Percentiles rank a stretch among this genome's conserved stretches.
Evolutionary conservation across 202 grass and related monocot species (phyloP).

Genomic region (Setaria viridis): DNA sequence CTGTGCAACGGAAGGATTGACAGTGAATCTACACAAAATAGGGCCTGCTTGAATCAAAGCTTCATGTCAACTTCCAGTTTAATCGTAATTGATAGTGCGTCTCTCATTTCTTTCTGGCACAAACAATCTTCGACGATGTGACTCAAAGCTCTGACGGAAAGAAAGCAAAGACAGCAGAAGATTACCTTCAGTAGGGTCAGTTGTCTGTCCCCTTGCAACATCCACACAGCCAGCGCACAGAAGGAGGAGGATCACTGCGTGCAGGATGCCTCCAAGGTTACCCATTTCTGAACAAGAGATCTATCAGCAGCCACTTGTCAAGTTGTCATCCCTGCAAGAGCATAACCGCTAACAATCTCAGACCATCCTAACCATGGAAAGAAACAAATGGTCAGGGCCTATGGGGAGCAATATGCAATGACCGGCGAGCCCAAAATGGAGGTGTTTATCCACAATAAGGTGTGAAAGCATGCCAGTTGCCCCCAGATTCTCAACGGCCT

Average conservation of each 20-base stretch:
- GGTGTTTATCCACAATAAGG: neutral
- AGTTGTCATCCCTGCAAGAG: slow-evolving; percentile 28
- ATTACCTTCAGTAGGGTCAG: slow-evolving; percentile 87
- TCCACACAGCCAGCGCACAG: slow-evolving; percentile 47
- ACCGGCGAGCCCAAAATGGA: slow-evolving; percentile 23
- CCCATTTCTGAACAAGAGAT: slow-evolving; percentile 53
- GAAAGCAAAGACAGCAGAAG: slow-evolving; percentile 17
- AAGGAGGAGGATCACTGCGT: slow-evolving; percentile 45
- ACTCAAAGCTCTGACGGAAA: neutral
- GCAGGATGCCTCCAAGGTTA: slow-evolving; percentile 39
- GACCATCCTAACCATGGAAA: slow-evolving; percentile 33
- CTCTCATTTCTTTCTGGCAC: neutral
- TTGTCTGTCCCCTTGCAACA: slow-evolving; percentile 53
- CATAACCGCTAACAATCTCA: slow-evolving; percentile 6
- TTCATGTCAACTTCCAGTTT: neutral
- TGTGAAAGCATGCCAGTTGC: slow-evolving; percentile 33
- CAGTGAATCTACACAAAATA: neutral
- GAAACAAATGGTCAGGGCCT: neutral
- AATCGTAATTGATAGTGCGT: slow-evolving; percentile 6
- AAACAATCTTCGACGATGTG: neutral
- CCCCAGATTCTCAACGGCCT: slow-evolving; percentile 33
- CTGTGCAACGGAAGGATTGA: neutral
- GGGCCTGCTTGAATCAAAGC: neutral
- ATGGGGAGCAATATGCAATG: slow-evolving; percentile 4
- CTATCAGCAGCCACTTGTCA: slow-evolving; percentile 35